phyloP scores from a whole-genome alignment of 306 rosid genomes.

The Vicia villosa region DNA sequence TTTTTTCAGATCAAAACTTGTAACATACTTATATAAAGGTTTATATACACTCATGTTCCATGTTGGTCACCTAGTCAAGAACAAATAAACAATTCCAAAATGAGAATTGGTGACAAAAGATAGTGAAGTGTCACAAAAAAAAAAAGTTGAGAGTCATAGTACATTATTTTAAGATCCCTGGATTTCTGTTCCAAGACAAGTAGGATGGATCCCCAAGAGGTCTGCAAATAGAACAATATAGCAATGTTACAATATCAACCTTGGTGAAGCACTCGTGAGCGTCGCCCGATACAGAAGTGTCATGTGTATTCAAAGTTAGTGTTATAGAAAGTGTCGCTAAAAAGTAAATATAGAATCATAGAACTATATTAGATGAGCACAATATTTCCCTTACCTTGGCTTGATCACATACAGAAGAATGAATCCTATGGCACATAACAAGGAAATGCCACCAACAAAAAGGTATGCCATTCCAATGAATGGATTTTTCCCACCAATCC shows the following conservation, averaged over 20 bases:
- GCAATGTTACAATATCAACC: neutral
- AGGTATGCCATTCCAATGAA: slow-evolving; percentile 76
- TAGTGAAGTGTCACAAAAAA: neutral
- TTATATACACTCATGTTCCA: slow-evolving; percentile 35
- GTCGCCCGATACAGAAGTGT: neutral
- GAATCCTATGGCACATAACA: slow-evolving; percentile 60
- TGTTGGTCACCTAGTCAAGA: slow-evolving; percentile 23
- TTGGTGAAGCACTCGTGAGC: too few relatives aligned
- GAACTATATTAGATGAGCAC: neutral
- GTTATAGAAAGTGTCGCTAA: neutral
- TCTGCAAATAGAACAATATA: slow-evolving; percentile 53
- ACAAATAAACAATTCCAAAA: neutral
- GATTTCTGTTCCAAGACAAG: slow-evolving; percentile 82
- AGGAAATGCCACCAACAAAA: slow-evolving; percentile 63
- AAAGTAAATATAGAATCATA: neutral
- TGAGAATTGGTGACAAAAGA: slow-evolving; percentile 4
- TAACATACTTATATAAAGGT: neutral
- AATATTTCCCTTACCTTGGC: slow-evolving; percentile 62
- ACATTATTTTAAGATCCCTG: slow-evolving; percentile 41
- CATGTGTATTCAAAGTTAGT: neutral
- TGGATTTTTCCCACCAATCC: slow-evolving; percentile 87
- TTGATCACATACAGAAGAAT: slow-evolving; percentile 67
- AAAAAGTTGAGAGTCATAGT: neutral
- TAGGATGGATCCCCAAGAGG: slow-evolving; percentile 92
- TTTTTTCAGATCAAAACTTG: slow-evolving; percentile 16